Evolutionary conservation across 2,329 filamentous ascomycete genomes (phyloP).

Genomic region (Phialocephala sp.): DNA sequence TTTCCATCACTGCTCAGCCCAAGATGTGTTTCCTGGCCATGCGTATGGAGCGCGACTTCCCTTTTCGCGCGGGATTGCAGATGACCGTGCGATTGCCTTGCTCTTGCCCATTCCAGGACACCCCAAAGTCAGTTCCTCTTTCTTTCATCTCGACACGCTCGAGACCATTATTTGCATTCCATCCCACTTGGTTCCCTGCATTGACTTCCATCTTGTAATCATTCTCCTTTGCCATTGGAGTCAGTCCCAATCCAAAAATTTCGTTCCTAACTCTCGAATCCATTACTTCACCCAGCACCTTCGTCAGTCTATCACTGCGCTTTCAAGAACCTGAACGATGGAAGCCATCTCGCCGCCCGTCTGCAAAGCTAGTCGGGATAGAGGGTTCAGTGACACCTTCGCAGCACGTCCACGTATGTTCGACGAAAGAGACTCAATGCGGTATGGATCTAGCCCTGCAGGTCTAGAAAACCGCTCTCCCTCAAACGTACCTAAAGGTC

Average conservation of each 20-base stretch:
- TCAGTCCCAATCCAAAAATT: background rate
- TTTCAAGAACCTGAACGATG: conserved; percentile 24
- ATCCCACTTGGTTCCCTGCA: background rate
- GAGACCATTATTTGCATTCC: conserved; percentile 7
- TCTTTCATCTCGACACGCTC: conserved; percentile 4
- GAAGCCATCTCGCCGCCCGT: conserved; percentile 28
- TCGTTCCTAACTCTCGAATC: background rate
- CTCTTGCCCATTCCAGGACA: conserved; percentile 1
- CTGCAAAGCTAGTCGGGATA: conserved; percentile 23
- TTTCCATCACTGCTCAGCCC: background rate
- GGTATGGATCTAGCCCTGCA: conserved; percentile 48
- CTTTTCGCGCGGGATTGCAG: background rate
- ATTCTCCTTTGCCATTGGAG: conserved; percentile 5
- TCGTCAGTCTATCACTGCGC: background rate
- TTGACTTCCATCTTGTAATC: conserved; percentile 9
- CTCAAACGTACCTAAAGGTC: conserved; percentile 55
- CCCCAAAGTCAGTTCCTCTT: background rate
- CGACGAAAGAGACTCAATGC: conserved; percentile 24
- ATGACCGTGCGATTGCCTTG: background rate
- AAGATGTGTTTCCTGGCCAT: too few relatives aligned
- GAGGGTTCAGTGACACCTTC: conserved; percentile 23
- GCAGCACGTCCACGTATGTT: conserved; percentile 29
- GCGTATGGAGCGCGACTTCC: conserved; percentile 4
- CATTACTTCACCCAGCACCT: background rate
- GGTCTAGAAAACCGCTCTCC: conserved; percentile 43